A percentile compares a stretch with the other conserved stretches of the same genome.
Conservation (phyloP, 257 asterid genomes). For the Primulina eburnea region DNA sequence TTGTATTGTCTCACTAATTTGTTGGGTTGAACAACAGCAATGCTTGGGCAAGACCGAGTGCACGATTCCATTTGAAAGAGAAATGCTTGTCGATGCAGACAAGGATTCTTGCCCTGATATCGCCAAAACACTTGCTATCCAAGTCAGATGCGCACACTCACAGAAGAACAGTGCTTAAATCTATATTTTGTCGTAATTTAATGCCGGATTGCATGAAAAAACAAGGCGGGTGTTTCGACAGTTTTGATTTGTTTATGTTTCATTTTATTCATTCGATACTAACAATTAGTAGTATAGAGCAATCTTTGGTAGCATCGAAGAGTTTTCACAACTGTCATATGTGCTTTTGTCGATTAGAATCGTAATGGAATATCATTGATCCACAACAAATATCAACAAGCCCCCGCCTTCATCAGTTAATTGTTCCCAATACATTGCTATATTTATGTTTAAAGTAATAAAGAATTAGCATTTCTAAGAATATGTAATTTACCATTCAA, state of each 20-base stretch:
- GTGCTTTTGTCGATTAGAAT: background rate
- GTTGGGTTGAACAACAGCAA: constrained; percentile 27
- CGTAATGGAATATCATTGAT: background rate
- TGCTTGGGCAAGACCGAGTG: constrained; percentile 72
- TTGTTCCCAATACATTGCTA: too few species aligned
- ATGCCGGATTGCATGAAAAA: background rate
- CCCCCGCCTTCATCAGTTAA: too few species aligned
- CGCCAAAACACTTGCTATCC: constrained; percentile 53
- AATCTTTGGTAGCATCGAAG: background rate
- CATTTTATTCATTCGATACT: too few species aligned
- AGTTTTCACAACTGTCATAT: too few species aligned
- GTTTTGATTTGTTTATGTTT: background rate
- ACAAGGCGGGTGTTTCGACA: background rate
- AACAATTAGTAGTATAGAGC: background rate
- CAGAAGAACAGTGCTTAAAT: constrained; percentile 25
- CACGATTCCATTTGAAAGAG: constrained; percentile 54
- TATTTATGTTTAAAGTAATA: too few species aligned
- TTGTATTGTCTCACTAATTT: background rate
- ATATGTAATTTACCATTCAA: too few species aligned
- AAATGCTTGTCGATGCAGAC: constrained; percentile 30
- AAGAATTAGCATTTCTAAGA: too few species aligned
- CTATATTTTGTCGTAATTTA: background rate
- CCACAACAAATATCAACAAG: background rate
- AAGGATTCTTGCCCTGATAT: constrained; percentile 59
- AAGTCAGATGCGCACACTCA: constrained; percentile 48